Evolutionary conservation across 371 early-diverging fungal genomes (phyloP).

Genomic region (Mortierella sp.): DNA sequence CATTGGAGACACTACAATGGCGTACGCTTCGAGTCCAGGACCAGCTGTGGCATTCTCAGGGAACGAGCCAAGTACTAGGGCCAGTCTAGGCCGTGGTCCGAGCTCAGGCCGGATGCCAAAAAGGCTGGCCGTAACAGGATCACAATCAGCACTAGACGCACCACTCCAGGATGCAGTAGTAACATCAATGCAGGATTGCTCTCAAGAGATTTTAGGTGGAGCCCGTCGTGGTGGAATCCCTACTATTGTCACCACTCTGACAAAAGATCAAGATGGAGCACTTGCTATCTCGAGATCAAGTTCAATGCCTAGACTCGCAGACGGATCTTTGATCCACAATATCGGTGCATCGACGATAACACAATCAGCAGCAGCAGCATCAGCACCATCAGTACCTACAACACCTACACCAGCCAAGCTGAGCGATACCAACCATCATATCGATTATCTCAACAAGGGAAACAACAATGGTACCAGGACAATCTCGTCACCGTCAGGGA

Average conservation of each 20-base stretch:
- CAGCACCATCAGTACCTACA: background rate
- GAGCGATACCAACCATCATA: background rate
- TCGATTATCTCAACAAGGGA: no score
- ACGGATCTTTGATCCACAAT: background rate
- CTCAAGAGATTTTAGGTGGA: no score
- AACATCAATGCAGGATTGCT: background rate
- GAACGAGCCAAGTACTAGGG: background rate
- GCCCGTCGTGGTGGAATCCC: no score
- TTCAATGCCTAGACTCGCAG: background rate
- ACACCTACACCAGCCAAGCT: background rate
- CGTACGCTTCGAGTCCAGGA: no score
- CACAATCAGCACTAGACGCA: background rate
- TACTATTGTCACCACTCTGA: background rate
- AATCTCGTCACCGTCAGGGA: constrained; percentile 9
- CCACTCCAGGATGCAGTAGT: background rate
- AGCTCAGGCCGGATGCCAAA: background rate
- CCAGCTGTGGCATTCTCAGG: no score
- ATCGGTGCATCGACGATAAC: no score
- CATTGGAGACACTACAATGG: no score
- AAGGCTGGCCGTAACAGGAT: constrained; percentile 9
- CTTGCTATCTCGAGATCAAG: background rate
- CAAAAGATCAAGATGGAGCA: constrained; percentile 4
- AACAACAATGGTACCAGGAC: background rate
- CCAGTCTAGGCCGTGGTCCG: constrained; percentile 4
- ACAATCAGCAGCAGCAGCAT: background rate